Conservation (phyloP, 129 eudicot genomes). For the Flaveria ramosissima region DNA sequence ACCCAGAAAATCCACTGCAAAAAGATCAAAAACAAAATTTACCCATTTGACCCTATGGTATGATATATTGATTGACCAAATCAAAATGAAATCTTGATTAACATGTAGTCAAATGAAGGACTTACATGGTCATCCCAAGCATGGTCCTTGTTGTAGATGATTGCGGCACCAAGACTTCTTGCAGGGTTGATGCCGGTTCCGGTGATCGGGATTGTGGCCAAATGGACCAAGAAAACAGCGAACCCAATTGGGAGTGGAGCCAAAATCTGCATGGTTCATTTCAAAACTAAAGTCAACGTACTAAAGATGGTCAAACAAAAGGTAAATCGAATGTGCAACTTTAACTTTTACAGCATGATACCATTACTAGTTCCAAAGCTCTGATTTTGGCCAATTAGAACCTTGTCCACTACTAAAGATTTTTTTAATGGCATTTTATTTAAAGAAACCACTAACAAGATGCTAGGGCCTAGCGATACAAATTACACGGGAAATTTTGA, state of each 20-base stretch:
- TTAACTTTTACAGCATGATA: slow-evolving; percentile 36
- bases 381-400: background rate
- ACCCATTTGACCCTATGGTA: background rate
- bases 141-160: slow-evolving; percentile 71
- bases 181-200: slow-evolving; percentile 95
- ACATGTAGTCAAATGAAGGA: background rate
- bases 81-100: slow-evolving; percentile 24
- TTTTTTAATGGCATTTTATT: too few species aligned
- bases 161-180: slow-evolving; percentile 92
- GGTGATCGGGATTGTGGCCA: slow-evolving; percentile 94
- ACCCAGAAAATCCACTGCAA: slow-evolving; percentile 91
- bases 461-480: too few species aligned
- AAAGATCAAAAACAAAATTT: background rate
- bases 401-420: too few species aligned
- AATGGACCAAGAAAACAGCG: slow-evolving; percentile 85
- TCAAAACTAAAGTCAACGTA: background rate
- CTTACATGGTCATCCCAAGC: slow-evolving; percentile 95
- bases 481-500: too few species aligned
- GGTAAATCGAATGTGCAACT: slow-evolving; percentile 12
- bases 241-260: slow-evolving; percentile 95
- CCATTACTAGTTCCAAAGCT: slow-evolving; percentile 28
- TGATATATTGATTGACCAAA: background rate
- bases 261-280: slow-evolving; percentile 53
- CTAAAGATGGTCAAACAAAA: slow-evolving; percentile 30
- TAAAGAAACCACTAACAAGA: too few species aligned